These are phyloP conservation scores for Trametes sanguinea DNA, from an alignment of 768 basidiomycete species.

Conservation along the genomic window DNA sequence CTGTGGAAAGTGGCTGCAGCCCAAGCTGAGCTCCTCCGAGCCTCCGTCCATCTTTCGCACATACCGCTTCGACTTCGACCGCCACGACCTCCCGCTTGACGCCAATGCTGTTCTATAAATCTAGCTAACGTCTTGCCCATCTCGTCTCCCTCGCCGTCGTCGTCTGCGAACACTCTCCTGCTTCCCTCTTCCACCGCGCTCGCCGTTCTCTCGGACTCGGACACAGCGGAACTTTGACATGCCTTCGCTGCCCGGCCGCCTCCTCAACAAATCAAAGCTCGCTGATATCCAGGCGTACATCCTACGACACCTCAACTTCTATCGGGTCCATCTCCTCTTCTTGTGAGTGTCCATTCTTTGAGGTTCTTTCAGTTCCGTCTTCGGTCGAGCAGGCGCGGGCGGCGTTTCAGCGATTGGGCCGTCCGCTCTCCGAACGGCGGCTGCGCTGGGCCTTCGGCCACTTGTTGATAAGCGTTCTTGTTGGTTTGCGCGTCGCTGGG, in stretches of 20 bases:
- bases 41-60: constrained; percentile 5
- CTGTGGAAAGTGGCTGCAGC: background rate
- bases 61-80: constrained; percentile 13
- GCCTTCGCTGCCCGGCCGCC: constrained; percentile 15
- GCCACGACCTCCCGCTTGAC: constrained; percentile 12
- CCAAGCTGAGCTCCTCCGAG: background rate
- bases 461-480: background rate
- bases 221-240: constrained; percentile 1
- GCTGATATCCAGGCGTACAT: constrained; percentile 18
- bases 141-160: constrained; percentile 1
- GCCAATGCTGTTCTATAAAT: constrained; percentile 20
- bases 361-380: background rate
- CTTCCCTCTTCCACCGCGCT: background rate
- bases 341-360: constrained; percentile 34
- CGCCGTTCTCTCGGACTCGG: background rate
- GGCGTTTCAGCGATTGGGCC: background rate
- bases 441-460: background rate
- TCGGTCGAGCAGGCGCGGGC: background rate
- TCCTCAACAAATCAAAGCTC: constrained; percentile 4
- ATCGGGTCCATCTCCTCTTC: constrained; percentile 46
- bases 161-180: background rate
- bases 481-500: background rate
- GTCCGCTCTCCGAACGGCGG: background rate
- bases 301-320: constrained; percentile 46
- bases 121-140: constrained; percentile 16